Evolutionary conservation across 2,329 filamentous ascomycete genomes (phyloP).

Genomic region (Orbilia ellipsospora): DNA sequence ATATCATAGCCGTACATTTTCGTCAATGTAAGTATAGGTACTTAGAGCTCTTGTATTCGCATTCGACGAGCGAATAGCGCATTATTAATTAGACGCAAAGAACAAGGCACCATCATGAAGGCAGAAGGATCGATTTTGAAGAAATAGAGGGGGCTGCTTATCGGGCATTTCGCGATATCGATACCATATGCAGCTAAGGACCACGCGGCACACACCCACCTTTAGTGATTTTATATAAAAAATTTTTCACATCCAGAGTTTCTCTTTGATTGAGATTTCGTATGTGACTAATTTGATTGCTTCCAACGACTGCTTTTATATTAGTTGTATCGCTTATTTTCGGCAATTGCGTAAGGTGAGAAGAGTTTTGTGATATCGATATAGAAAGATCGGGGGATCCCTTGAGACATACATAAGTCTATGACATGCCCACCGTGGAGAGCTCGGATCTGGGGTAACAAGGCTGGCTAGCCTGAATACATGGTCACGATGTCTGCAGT

Average conservation of each 20-base stretch:
- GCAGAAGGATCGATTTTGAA: neutral
- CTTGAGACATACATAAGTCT: conserved; percentile 18
- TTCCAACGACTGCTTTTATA: conserved; percentile 48
- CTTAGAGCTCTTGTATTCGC: too few relatives aligned
- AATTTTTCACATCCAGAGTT: conserved; percentile 36
- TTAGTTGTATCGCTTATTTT: conserved; percentile 54
- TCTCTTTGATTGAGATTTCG: conserved; percentile 18
- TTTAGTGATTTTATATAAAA: conserved; percentile 36
- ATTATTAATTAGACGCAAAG: too few relatives aligned
- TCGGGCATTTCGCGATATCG: conserved; percentile 40
- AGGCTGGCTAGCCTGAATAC: conserved; percentile 27
- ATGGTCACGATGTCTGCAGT: conserved; percentile 33
- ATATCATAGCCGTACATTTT: too few relatives aligned
- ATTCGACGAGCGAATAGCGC: too few relatives aligned
- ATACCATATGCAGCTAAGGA: conserved; percentile 19
- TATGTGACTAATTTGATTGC: conserved; percentile 48
- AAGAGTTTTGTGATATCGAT: conserved; percentile 33
- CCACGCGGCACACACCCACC: conserved; percentile 26
- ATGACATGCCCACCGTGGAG: conserved; percentile 13
- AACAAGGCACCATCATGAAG: neutral
- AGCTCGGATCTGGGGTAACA: conserved; percentile 56
- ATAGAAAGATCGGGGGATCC: conserved; percentile 1
- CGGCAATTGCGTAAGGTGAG: conserved; percentile 54
- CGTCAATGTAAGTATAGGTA: neutral
- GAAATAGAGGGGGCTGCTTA: conserved; percentile 28